Evolutionary conservation across 2,329 filamentous ascomycete species (phyloP), one percentile per base, ranked within the genome.

Genomic region (Botrytis medusae): DNA sequence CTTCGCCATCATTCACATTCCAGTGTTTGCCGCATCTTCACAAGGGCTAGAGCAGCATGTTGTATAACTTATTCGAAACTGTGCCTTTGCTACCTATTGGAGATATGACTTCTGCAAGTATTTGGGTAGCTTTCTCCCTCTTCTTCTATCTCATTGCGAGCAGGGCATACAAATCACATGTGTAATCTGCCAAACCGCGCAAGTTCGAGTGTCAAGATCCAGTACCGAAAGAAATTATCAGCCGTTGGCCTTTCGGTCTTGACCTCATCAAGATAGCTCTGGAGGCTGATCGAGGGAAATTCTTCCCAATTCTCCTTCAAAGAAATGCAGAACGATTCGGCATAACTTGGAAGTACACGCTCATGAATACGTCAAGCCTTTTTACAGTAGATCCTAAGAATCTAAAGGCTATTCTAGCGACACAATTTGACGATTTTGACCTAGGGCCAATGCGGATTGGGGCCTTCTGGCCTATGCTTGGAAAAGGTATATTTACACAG

Each of bases 371-470:
- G 4, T 42, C 64, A 10, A 9, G 18, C 22, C 9, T 57, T 29
- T 29, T 57, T 57, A 42, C 48, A 22, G 46, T 57, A 29, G 87
- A 89, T 42, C 82, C 83, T 1, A 84, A 86, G 60, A 90, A 90
- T 77, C 75, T 90, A 63, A 88, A 89, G 78, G 82, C 87, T 0
- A 81, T 89, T 5, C 82, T 90, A 14, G 83, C 85, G 4, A 84
- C 83, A 0, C 81, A 84, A 32, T 88, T 89, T 77, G 84, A 86
- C 57, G 85, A 88, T 73, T 91, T 86, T 81, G 81, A 79, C 20
- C 18, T 65, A 12, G 29, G 42, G 12, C 10, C 7, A 34, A 6
- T 72, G 6, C 18, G 71, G 44, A 18, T 6, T 40, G 29, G 25
- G 25, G 32, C 42, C n/a, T 64, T 64, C 48, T 40, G 42, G 67